Base-by-base conservation (phyloP, 208 protist species). In the Leishmania braziliensis region DNA sequence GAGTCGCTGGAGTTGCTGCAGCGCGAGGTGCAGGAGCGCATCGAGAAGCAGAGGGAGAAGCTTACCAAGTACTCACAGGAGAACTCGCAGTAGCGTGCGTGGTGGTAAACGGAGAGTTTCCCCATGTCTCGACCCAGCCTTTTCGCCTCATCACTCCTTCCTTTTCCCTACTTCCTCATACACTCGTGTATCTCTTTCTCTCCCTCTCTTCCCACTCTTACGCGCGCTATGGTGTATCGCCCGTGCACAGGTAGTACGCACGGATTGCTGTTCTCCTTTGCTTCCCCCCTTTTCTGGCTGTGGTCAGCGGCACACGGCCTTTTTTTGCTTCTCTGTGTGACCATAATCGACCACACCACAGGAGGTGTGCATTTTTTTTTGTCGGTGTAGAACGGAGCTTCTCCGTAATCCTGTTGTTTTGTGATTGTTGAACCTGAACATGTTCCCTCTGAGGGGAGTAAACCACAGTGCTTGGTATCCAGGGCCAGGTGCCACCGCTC, bases 1-100 rank as follows among this genome's bases (percentile, higher is more conserved):
- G 90, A 94, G 69, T 93, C 92, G 29, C 78, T 98, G 66, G 90
- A 95, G 78, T 50, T 95, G 77, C 87, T 98, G 66, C 84, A 95
- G 75, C 81, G 85, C 33, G 96, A 98, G 74, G 83, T 98, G 51
- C 68, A 81, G 62, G 87, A 90, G 66, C 92, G 90, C 33, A 68
- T 95, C 29, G 78, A 87, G 68, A 85, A 86, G 68, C 86, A 91
- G 58, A 85, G 80, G 81, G 80, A 81, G 36, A 80, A 87, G 72
- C 70, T 84, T 20, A 75, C 65, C 39, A 83, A 82, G 78, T 68
- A 78, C 54, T 56, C 71, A 26, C 78, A 81, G 54, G 77, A 87
- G 23, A 81, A 70, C n/a, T 36, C 43, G 26, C 53, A 78, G 56
- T 81, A 73, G 56, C 72, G 43, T 51, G 36, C 69, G 20, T 53